These are phyloP conservation scores for Pythium coloratum DNA, from an alignment of 352 stramenopile genomes.

Conservation along the genomic window DNA sequence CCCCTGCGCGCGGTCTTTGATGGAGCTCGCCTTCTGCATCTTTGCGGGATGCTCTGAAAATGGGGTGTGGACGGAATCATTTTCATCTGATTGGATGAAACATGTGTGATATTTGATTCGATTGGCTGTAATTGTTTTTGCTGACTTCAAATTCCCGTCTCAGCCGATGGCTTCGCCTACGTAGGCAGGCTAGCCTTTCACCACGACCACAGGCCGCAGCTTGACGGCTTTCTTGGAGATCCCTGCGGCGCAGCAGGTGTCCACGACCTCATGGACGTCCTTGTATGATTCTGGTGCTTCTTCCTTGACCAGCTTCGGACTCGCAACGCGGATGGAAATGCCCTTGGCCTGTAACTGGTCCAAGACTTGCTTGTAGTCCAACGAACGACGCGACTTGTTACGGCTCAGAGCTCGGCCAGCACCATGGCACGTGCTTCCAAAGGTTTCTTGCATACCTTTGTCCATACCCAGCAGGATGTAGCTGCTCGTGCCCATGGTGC, in stretches of 20 bases:
- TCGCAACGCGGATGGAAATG: neutral
- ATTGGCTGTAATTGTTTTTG: neutral
- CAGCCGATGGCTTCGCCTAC: no score
- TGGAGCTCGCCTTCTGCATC: neutral
- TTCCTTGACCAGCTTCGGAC: neutral
- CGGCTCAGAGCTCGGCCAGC: neutral
- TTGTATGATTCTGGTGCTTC: neutral
- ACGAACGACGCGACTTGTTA: neutral
- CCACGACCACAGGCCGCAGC: neutral
- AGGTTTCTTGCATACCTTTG: neutral
- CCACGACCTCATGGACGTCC: neutral
- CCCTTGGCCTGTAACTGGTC: neutral
- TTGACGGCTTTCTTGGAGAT: neutral
- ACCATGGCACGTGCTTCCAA: neutral
- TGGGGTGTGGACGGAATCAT: neutral
- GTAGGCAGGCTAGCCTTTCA: neutral
- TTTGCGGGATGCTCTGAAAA: neutral
- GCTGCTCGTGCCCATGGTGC: neutral
- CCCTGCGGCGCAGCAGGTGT: neutral
- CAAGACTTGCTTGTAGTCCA: neutral
- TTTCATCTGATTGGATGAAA: neutral
- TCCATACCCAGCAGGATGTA: neutral
- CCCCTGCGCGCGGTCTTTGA: neutral
- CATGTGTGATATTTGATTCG: neutral
- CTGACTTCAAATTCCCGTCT: no score